Conservation (phyloP, 2,329 filamentous ascomycete genomes). For the Sclerotinia trifoliorum region DNA sequence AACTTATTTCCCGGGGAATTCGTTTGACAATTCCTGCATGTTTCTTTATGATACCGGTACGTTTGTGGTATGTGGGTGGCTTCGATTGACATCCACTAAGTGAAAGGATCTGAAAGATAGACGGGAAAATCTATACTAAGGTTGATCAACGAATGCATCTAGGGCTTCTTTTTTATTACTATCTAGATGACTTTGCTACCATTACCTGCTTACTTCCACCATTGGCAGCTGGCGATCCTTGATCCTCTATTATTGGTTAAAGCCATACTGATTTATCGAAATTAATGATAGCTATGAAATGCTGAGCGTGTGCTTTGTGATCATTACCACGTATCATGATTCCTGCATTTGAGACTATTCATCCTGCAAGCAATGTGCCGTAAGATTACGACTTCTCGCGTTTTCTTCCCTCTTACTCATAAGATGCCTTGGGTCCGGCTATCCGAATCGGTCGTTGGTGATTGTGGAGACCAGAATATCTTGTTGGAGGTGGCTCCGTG, state of each 20-base stretch:
- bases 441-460: slow-evolving; percentile 10
- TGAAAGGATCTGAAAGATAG: not conserved
- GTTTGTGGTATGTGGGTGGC: slow-evolving; percentile 15
- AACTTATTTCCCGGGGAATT: slow-evolving; percentile 1
- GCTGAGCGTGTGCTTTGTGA: not conserved
- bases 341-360: slow-evolving; percentile 15
- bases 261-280: not conserved
- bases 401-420: slow-evolving; percentile 3
- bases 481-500: slow-evolving; percentile 3
- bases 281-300: slow-evolving; percentile 1
- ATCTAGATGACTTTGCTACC: not conserved
- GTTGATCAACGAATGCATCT: slow-evolving; percentile 2
- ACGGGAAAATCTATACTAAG: slow-evolving; percentile 3
- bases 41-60: slow-evolving; percentile 1
- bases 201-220: not conserved
- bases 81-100: slow-evolving; percentile 15
- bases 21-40: slow-evolving; percentile 7
- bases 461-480: slow-evolving; percentile 11
- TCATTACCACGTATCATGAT: slow-evolving; percentile 17
- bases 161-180: not conserved
- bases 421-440: not conserved
- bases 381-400: slow-evolving; percentile 14
- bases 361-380: slow-evolving; percentile 16
- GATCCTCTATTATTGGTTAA: not conserved
- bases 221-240: not conserved